Evolutionary conservation across 1,139 yeast species (phyloP), one percentile per base, ranked within the genome.

Genomic region (Yamadazyma kanchanaburiensis): DNA sequence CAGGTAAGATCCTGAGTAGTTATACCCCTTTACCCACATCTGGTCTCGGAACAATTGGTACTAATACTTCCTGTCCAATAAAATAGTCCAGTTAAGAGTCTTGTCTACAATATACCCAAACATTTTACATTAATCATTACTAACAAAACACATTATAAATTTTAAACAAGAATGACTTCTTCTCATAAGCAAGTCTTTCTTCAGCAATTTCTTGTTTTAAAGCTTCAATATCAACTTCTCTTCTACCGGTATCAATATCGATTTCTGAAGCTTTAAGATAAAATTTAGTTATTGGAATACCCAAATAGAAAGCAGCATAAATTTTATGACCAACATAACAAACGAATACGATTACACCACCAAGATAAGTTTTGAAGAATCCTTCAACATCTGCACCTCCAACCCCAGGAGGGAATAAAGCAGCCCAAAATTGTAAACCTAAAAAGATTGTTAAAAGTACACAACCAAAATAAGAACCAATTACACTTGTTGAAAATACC

Each of bases 191-290:
- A 10, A 43, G 39, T 34, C 48, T 47, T 25, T 55, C 60, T 40
- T 61, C 67, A 6, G 66, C 67, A 35, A 59, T 46, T 39, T 60
- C 66, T 39, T 60, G 61, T 38, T 56, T 60, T 33, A 60, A 50
- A 6, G 52, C 49, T 32, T 62, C 67, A 43, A 64, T 53, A 44
- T 66, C 67, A 30, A 55, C 50, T 33, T 63, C 65, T 43, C 67
- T 54, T 49, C 73, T 56, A 20, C 73, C 73, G 8, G 66, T 52
- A 34, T 64, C 65, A 16, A 66, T 50, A 43, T 67, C 70, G 33
- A 66, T 64, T 35, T 61, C 65, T 15, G 51, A 50, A 15, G 58
- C 55, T 5, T 49, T 45, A 28, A 64, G 47, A 42, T 58, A 63
- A 11, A 64, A 38, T 28, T 56, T 53, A 13, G 43, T 38, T 4